A percentile compares a stretch with the other conserved stretches of the same genome.
phyloP scores from a whole-genome alignment of 2,329 filamentous ascomycete genomes.

The Ophiostoma himal-ulmi region DNA sequence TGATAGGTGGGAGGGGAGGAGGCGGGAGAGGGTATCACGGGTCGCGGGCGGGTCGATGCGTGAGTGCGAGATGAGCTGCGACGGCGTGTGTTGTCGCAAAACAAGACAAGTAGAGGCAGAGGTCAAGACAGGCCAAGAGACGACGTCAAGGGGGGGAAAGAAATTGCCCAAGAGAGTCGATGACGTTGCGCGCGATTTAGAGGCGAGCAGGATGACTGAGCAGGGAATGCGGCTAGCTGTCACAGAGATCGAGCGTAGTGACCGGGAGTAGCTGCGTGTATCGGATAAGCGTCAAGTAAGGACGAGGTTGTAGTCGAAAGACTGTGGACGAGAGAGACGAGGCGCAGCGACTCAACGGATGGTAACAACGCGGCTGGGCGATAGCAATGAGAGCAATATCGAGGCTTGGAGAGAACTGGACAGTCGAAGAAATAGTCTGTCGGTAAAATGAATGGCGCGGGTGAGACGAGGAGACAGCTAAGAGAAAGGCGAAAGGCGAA shows the following conservation, averaged over 20 bases:
- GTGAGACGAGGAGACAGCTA: neutral
- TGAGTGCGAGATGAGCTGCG: neutral
- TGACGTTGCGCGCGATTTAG: conserved; percentile 10
- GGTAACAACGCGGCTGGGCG: neutral
- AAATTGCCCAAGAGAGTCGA: neutral
- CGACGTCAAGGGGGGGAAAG: neutral
- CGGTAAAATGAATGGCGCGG: conserved; percentile 3
- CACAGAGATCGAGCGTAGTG: neutral
- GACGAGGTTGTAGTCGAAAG: neutral
- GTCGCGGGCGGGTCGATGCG: conserved; percentile 7
- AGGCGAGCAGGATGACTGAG: neutral
- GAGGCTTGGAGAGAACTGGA: neutral
- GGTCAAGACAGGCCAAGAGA: neutral
- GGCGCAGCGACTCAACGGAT: neutral
- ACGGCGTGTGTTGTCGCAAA: neutral
- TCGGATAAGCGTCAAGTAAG: neutral
- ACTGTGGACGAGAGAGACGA: neutral
- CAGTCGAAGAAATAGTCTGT: neutral
- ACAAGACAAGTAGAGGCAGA: neutral
- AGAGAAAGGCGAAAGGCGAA: neutral
- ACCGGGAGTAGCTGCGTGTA: too few species aligned
- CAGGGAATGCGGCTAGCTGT: neutral
- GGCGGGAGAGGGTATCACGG: neutral
- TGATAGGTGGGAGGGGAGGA: conserved; percentile 17
- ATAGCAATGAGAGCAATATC: neutral